Percentiles rank a stretch among this genome's conserved stretches.
These are phyloP conservation scores for Spiraea crenata DNA, from an alignment of 331 rosid species.

Conservation along the genomic window DNA sequence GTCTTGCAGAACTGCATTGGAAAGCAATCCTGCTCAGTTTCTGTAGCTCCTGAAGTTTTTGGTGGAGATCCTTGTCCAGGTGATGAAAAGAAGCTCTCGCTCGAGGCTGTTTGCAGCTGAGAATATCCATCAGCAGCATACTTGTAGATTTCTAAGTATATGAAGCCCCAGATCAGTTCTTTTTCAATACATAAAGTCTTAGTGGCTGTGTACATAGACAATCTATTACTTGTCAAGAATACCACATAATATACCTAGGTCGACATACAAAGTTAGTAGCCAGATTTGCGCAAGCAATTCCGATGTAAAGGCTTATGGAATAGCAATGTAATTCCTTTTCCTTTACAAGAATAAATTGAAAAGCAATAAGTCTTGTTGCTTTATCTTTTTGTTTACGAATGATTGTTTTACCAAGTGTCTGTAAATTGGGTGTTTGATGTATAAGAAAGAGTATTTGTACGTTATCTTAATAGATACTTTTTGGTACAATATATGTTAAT, in stretches of 20 bases:
- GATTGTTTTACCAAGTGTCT: background rate
- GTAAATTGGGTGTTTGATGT: background rate
- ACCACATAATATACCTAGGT: conserved; percentile 22
- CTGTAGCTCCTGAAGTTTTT: conserved; percentile 56
- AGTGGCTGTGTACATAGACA: conserved; percentile 36
- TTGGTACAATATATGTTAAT: background rate
- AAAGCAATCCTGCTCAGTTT: conserved; percentile 45
- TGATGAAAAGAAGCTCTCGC: conserved; percentile 37
- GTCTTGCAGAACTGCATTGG: conserved; percentile 55
- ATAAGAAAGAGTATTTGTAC: background rate
- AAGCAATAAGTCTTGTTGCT: conserved; percentile 1
- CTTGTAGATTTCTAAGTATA: conserved; percentile 26
- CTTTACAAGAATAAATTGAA: conserved; percentile 29
- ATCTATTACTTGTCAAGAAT: conserved; percentile 22
- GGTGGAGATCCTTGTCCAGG: conserved; percentile 62
- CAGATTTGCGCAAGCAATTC: conserved; percentile 9
- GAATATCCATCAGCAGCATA: conserved; percentile 11
- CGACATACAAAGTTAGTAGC: conserved; percentile 6
- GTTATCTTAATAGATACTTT: background rate
- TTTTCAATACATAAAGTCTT: conserved; percentile 15
- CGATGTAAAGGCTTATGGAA: conserved; percentile 14
- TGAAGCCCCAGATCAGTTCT: conserved; percentile 25
- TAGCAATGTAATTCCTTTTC: background rate
- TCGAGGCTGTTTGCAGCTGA: conserved; percentile 42
- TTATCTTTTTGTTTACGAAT: background rate